These are phyloP conservation scores for Pseudogymnoascus sp. DNA, from an alignment of 2,329 filamentous ascomycete species.

Conservation along the genomic window DNA sequence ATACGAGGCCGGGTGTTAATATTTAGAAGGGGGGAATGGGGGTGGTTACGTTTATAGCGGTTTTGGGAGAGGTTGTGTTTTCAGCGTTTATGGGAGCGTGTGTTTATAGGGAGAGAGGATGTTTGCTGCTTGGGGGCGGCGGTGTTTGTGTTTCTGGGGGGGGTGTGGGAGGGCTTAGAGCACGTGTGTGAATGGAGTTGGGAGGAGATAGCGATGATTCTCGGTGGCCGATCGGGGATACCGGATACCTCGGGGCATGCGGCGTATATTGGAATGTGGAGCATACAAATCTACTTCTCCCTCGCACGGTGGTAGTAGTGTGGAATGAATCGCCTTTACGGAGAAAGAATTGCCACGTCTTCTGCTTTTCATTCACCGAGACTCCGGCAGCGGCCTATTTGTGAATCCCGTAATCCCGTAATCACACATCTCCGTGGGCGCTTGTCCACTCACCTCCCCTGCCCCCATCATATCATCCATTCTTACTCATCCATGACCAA, in stretches of 20 bases:
- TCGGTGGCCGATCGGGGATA: not conserved
- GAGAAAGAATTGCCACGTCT: not conserved
- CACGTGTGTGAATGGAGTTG: not conserved
- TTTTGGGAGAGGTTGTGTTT: not conserved
- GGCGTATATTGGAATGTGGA: not conserved
- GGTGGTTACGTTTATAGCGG: not conserved
- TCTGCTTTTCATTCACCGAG: not conserved
- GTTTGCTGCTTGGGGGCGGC: too few species aligned
- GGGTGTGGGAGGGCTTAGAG: not conserved
- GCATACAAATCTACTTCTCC: not conserved
- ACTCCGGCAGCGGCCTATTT: too few species aligned
- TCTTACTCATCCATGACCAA: not conserved
- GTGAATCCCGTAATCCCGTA: too few species aligned
- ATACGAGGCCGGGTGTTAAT: slow-evolving; percentile 33
- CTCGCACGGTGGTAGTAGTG: not conserved
- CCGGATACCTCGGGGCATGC: not conserved
- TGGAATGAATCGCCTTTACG: not conserved
- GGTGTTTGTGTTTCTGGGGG: not conserved
- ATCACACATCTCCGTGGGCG: too few species aligned
- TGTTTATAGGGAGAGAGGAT: not conserved
- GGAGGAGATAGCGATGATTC: not conserved
- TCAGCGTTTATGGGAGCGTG: not conserved
- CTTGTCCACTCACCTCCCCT: not conserved
- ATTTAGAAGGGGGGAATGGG: slow-evolving; percentile 20
- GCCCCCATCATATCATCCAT: too few species aligned